phyloP scores from a whole-genome alignment of 2,329 filamentous ascomycete species.

The Talaromyces islandicus region DNA sequence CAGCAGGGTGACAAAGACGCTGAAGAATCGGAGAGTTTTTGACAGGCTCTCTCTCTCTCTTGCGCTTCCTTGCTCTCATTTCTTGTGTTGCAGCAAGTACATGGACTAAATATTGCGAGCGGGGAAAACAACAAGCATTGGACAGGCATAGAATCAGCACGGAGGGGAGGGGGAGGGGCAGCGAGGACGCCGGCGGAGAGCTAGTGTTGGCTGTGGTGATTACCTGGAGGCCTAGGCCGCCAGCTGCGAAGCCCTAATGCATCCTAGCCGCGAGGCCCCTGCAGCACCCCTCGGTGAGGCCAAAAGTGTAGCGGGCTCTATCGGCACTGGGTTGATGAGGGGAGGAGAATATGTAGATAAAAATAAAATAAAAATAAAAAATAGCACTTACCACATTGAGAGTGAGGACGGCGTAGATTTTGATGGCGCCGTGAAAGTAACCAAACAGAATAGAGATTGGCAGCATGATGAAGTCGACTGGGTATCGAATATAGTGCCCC shows the following conservation, averaged over 20 bases:
- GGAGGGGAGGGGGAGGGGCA: neutral
- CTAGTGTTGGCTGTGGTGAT: neutral
- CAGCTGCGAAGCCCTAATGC: neutral
- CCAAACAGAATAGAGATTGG: constrained; percentile 86
- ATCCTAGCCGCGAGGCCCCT: neutral
- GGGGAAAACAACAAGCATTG: neutral
- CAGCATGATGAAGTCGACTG: constrained; percentile 70
- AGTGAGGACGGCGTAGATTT: constrained; percentile 79
- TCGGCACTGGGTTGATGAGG: neutral
- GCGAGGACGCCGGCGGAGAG: neutral
- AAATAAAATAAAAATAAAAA: neutral
- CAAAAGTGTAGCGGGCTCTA: neutral
- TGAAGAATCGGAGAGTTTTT: neutral
- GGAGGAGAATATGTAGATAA: neutral
- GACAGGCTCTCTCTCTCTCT: neutral
- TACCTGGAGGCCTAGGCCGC: neutral
- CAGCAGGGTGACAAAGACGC: neutral
- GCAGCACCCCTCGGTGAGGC: neutral
- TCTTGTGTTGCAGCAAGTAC: neutral
- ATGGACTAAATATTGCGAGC: neutral
- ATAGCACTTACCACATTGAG: constrained; percentile 67
- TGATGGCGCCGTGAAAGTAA: constrained; percentile 88
- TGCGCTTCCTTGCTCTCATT: neutral
- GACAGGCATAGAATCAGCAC: neutral
- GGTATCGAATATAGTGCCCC: constrained; percentile 78